These are phyloP conservation scores for Nicotiana tomentosiformis DNA, from an alignment of 257 asterid species.

Conservation along the genomic window DNA sequence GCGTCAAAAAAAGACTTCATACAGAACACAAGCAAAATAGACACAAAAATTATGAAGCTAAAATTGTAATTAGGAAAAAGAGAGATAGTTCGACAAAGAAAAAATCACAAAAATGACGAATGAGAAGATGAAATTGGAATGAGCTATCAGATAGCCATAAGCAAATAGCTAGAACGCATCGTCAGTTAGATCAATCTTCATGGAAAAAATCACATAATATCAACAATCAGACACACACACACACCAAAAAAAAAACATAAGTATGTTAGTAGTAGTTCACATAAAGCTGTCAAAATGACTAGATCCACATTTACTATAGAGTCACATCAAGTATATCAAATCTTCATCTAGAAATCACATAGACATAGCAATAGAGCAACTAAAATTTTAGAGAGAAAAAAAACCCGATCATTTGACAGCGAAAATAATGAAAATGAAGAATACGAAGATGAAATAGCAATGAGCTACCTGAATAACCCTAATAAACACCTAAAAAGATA, in stretches of 20 bases:
- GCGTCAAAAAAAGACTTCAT: background rate
- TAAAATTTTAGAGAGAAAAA: too few relatives aligned
- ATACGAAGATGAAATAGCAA: background rate
- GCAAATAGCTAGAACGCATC: background rate
- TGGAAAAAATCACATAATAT: background rate
- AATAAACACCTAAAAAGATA: too few relatives aligned
- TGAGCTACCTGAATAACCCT: background rate
- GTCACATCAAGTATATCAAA: background rate
- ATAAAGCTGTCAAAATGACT: background rate
- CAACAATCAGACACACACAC: background rate
- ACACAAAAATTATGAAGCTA: constrained; percentile 1
- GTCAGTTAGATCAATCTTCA: background rate
- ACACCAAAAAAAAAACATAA: too few relatives aligned
- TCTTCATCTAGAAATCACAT: background rate
- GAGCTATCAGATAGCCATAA: background rate
- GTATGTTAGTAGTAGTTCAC: background rate
- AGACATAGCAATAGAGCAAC: background rate
- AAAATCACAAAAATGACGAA: background rate
- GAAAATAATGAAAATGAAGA: background rate
- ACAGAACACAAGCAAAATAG: background rate
- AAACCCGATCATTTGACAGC: too few relatives aligned
- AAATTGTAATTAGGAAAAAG: background rate
- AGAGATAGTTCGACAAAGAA: background rate
- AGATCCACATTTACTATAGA: background rate
- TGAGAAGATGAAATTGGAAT: background rate